phyloP scores from a whole-genome alignment of 1,284 basidiomycete species.

The Trichosporon sp. region DNA sequence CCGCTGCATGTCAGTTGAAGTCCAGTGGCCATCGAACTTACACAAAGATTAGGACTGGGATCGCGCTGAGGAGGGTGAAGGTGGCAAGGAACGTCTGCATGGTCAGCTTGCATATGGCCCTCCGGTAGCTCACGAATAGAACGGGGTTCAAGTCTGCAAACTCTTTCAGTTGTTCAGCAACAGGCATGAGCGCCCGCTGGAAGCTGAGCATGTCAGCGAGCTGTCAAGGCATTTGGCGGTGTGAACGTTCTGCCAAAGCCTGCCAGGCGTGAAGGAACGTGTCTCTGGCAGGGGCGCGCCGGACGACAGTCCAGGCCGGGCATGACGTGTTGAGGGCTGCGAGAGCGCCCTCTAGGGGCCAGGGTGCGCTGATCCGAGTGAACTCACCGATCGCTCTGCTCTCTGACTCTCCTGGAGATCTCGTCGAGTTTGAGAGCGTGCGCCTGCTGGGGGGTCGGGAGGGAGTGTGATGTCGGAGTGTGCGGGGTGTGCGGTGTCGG shows the following conservation, averaged over 20 bases:
- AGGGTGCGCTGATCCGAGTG: not conserved
- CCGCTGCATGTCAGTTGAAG: not conserved
- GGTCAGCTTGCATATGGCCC: not conserved
- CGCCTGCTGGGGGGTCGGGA: not conserved
- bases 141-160: conserved; percentile 1
- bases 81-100: conserved; percentile 3
- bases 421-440: not conserved
- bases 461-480: not conserved
- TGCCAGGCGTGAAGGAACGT: not conserved
- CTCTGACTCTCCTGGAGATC: conserved; percentile 1
- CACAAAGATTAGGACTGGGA: not conserved
- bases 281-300: not conserved
- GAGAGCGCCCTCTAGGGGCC: not conserved
- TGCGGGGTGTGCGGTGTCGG: not conserved
- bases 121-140: not conserved
- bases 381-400: conserved; percentile 3
- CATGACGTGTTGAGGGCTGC: not conserved
- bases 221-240: not conserved
- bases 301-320: not conserved
- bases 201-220: not conserved
- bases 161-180: not conserved
- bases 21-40: not conserved
- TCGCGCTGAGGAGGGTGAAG: not conserved
- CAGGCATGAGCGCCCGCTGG: conserved; percentile 2
- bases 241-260: not conserved